Percentiles rank a stretch among this genome's conserved stretches.
Conservation (phyloP, 164 flowering plant species). For the Vitis cinerea region DNA sequence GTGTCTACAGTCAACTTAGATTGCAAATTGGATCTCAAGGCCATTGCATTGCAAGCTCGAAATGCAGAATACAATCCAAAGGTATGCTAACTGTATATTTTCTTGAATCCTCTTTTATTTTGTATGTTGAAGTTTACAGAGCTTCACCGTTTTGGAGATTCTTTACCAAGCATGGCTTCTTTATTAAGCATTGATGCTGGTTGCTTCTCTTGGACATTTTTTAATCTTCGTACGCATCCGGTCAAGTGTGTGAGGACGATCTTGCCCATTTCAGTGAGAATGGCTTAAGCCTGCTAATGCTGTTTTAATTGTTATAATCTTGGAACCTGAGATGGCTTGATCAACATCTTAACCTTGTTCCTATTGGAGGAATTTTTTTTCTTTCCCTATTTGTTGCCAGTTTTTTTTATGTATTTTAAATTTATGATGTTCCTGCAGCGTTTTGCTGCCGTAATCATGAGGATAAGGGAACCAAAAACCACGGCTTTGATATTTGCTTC, state of each 20-base stretch:
- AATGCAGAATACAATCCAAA: constrained; percentile 96
- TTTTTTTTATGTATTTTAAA: background rate
- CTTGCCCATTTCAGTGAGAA: too few species aligned
- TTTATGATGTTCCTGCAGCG: constrained; percentile 48
- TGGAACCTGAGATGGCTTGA: too few species aligned
- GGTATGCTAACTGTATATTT: constrained; percentile 27
- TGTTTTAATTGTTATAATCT: too few species aligned
- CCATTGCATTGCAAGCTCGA: constrained; percentile 83
- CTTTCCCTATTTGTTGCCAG: background rate
- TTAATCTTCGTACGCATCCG: too few species aligned
- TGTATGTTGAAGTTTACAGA: background rate
- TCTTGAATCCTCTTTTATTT: background rate
- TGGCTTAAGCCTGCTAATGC: too few species aligned
- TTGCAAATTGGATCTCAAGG: constrained; percentile 84
- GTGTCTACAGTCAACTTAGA: constrained; percentile 97
- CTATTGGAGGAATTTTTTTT: background rate
- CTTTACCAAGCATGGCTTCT: too few species aligned
- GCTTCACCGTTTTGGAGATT: too few species aligned
- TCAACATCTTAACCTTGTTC: too few species aligned
- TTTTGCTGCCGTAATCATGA: constrained; percentile 95
- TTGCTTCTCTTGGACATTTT: too few species aligned
- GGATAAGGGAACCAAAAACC: constrained; percentile 89
- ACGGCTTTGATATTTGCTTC: constrained; percentile 93
- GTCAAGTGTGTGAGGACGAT: too few species aligned
- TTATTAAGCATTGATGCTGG: too few species aligned